Percentiles rank a stretch among this genome's conserved stretches.
Evolutionary conservation across 2,329 filamentous ascomycete species (phyloP).

Genomic region (Pyrenochaeta sp.): DNA sequence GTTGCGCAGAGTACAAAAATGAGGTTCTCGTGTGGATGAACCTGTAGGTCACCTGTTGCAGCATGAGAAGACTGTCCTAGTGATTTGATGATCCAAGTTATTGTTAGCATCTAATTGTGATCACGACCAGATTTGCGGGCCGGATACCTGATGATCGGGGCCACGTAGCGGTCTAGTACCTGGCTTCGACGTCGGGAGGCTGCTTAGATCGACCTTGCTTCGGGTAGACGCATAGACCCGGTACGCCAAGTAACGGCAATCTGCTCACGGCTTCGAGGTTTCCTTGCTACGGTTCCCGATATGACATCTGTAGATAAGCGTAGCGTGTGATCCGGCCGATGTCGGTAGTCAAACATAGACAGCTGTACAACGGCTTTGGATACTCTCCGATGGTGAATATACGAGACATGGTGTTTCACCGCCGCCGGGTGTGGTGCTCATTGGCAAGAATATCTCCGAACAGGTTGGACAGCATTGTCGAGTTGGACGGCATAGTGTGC

Average conservation of each 20-base stretch:
- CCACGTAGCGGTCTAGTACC: not conserved
- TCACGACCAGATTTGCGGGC: not conserved
- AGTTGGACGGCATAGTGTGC: constrained; percentile 17
- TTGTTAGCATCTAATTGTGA: not conserved
- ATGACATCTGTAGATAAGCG: constrained; percentile 32
- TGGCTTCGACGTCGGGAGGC: not conserved
- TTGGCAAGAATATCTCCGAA: constrained; percentile 16
- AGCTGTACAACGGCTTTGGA: constrained; percentile 15
- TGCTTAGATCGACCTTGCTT: not conserved
- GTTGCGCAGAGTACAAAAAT: not conserved
- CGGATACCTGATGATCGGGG: not conserved
- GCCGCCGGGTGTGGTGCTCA: not conserved
- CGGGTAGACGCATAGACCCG: constrained; percentile 1
- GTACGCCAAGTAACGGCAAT: not conserved
- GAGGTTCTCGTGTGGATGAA: not conserved
- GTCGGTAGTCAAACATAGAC: constrained; percentile 30
- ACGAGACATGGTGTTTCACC: not conserved
- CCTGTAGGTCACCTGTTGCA: not conserved
- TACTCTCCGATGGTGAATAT: not conserved
- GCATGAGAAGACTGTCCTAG: not conserved
- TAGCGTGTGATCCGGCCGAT: constrained; percentile 27
- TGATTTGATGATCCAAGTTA: not conserved
- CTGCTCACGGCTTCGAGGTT: not conserved
- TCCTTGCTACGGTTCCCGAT: constrained; percentile 4
- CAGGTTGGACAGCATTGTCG: constrained; percentile 17